These are phyloP conservation scores for Candida boidinii DNA, from an alignment of 805 yeast genomes.

Conservation along the genomic window DNA sequence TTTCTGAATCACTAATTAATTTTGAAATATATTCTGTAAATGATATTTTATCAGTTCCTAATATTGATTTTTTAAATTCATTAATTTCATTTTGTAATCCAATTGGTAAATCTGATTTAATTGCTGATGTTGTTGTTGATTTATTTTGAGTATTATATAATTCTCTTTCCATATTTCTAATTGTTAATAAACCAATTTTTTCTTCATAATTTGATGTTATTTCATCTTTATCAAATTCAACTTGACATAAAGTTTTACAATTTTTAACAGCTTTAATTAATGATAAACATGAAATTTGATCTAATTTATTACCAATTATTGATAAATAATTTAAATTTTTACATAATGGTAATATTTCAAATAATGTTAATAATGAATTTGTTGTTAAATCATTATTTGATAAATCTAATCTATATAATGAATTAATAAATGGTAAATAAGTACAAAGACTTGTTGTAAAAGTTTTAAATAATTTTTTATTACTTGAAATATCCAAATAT, in stretches of 20 bases:
- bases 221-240: slow-evolving; percentile 57
- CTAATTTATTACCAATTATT: slow-evolving; percentile 53
- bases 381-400: slow-evolving; percentile 58
- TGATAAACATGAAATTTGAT: slow-evolving; percentile 53
- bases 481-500: slow-evolving; percentile 69
- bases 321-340: slow-evolving; percentile 60
- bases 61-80: too few relatives aligned
- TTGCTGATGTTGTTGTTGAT: too few relatives aligned
- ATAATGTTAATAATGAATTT: slow-evolving; percentile 47
- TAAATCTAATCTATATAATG: slow-evolving; percentile 57
- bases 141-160: slow-evolving; percentile 33
- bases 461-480: slow-evolving; percentile 58
- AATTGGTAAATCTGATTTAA: too few relatives aligned
- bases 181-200: slow-evolving; percentile 67
- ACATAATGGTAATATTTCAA: slow-evolving; percentile 66
- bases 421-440: slow-evolving; percentile 60
- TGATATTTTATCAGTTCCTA: too few relatives aligned
- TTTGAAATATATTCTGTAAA: too few relatives aligned
- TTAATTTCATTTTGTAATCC: too few relatives aligned
- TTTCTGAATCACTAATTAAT: too few relatives aligned
- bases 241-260: slow-evolving; percentile 53
- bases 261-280: slow-evolving; percentile 62
- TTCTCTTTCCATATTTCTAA: slow-evolving; percentile 69
- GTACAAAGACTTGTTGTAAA: slow-evolving; percentile 48
- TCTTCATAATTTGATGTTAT: slow-evolving; percentile 60